phyloP scores from a whole-genome alignment of 2,329 filamentous ascomycete genomes.

The Aspergillus clavatus region DNA sequence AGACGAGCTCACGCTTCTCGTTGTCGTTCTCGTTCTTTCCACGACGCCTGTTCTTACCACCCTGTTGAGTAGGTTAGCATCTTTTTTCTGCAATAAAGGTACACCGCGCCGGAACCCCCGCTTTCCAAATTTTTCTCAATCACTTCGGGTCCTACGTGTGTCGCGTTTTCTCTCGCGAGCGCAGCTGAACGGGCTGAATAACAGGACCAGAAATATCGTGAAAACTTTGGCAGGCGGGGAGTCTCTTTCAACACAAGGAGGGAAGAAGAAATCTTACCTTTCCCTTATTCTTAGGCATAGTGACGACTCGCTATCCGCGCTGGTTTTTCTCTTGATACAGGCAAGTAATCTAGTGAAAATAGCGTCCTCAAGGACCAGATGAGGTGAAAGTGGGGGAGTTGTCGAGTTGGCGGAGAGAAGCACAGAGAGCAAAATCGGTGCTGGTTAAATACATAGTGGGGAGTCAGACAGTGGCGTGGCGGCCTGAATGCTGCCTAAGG shows the following conservation, averaged over 20 bases:
- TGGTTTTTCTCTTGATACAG: slow-evolving; percentile 17
- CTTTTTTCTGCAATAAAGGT: too few relatives aligned
- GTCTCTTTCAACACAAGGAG: slow-evolving; percentile 1
- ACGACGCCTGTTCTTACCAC: slow-evolving; percentile 96
- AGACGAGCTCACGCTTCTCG: slow-evolving; percentile 96
- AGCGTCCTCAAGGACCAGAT: slow-evolving; percentile 11
- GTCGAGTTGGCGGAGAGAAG: slow-evolving; percentile 16
- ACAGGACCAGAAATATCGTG: slow-evolving; percentile 9
- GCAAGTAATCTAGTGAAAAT: slow-evolving; percentile 9
- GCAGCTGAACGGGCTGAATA: slow-evolving; percentile 15
- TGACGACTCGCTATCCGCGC: slow-evolving; percentile 36
- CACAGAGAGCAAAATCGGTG: slow-evolving; percentile 19
- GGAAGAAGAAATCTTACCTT: slow-evolving; percentile 60
- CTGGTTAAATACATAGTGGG: slow-evolving; percentile 19
- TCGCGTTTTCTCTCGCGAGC: slow-evolving; percentile 3
- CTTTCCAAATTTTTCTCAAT: too few relatives aligned
- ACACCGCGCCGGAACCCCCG: too few relatives aligned
- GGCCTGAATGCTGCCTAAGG: slow-evolving; percentile 26
- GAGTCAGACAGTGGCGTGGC: slow-evolving; percentile 15
- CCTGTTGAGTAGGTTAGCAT: slow-evolving; percentile 53
- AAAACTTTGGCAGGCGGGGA: slow-evolving; percentile 15
- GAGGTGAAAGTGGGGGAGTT: slow-evolving; percentile 16
- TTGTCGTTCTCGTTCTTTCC: slow-evolving; percentile 99
- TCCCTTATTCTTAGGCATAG: slow-evolving; percentile 99
- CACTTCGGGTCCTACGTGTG: neutral